Evolutionary conservation across 2,329 filamentous ascomycete species (phyloP).

Genomic region (Calonectria crousiana): DNA sequence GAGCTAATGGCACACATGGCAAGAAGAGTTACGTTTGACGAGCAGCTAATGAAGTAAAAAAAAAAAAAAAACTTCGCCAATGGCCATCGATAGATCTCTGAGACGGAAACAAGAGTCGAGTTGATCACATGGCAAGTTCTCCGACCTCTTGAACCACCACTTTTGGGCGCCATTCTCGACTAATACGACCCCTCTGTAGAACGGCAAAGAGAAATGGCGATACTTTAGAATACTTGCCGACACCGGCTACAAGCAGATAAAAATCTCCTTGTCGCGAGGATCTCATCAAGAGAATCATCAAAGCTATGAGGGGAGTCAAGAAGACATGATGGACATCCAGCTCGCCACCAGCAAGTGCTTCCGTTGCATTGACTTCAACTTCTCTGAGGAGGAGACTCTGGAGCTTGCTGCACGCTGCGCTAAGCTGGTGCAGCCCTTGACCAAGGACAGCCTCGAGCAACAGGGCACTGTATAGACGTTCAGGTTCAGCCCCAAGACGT

Average conservation of each 20-base stretch:
- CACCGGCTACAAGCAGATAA: slow-evolving; percentile 97
- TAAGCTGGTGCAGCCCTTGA: slow-evolving; percentile 87
- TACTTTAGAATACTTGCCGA: slow-evolving; percentile 96
- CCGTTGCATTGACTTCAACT: slow-evolving; percentile 89
- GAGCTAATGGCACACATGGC: not conserved
- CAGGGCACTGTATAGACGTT: slow-evolving; percentile 78
- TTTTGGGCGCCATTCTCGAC: not conserved
- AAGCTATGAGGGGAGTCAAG: slow-evolving; percentile 88
- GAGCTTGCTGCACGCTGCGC: slow-evolving; percentile 88
- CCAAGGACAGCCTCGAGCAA: slow-evolving; percentile 78
- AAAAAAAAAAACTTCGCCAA: not conserved
- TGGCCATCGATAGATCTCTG: slow-evolving; percentile 88
- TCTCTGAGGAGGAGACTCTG: slow-evolving; percentile 84
- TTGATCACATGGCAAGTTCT: slow-evolving; percentile 85
- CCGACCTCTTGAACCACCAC: not conserved
- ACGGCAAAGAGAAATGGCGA: slow-evolving; percentile 91
- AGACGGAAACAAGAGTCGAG: slow-evolving; percentile 94
- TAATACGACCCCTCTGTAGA: slow-evolving; percentile 62
- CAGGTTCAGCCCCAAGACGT: slow-evolving; percentile 81
- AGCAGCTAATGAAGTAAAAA: not conserved
- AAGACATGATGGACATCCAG: slow-evolving; percentile 96
- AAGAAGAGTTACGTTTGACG: too few relatives aligned
- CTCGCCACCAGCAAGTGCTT: slow-evolving; percentile 97
- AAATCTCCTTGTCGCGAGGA: slow-evolving; percentile 92
- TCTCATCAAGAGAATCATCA: slow-evolving; percentile 90